Evolutionary conservation across 352 stramenopile genomes (phyloP).

Genomic region (Blastocystis sp.): DNA sequence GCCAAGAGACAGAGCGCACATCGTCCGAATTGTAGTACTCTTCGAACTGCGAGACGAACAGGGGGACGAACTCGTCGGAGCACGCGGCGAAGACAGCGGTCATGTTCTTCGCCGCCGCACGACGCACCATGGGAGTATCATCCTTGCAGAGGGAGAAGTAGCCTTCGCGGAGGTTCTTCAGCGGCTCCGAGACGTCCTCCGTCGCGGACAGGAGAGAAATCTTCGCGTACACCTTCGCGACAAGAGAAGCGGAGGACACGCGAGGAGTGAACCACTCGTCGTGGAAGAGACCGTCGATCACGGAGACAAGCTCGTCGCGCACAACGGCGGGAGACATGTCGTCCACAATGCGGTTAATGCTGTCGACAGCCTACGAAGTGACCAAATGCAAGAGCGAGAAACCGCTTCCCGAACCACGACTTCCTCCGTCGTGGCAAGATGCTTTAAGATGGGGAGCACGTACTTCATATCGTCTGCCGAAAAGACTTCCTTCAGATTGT

Average conservation of each 20-base stretch:
- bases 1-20: neutral
- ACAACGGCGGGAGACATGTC: conserved; percentile 63
- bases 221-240: conserved; percentile 45
- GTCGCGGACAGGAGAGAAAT: neutral
- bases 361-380: conserved; percentile 42
- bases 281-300: conserved; percentile 64
- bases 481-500: conserved; percentile 53
- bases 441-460: conserved; percentile 68
- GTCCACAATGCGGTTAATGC: conserved; percentile 69
- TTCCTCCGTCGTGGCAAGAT: conserved; percentile 56
- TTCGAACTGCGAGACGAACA: conserved; percentile 49
- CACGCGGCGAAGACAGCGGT: conserved; percentile 21
- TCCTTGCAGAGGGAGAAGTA: conserved; percentile 61
- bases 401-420: conserved; percentile 63
- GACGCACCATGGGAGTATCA: conserved; percentile 63
- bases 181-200: neutral
- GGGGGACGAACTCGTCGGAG: neutral
- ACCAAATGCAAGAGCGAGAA: neutral
- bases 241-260: conserved; percentile 61
- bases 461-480: conserved; percentile 65
- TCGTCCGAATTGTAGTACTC: conserved; percentile 38
- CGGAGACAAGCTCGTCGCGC: conserved; percentile 31
- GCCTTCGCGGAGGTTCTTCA: conserved; percentile 50
- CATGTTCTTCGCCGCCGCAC: conserved; percentile 68
- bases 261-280: conserved; percentile 70